Evolutionary conservation across 208 protist species (phyloP), one percentile per base, ranked within the genome.

Genomic region (Phytomonas sp.): DNA sequence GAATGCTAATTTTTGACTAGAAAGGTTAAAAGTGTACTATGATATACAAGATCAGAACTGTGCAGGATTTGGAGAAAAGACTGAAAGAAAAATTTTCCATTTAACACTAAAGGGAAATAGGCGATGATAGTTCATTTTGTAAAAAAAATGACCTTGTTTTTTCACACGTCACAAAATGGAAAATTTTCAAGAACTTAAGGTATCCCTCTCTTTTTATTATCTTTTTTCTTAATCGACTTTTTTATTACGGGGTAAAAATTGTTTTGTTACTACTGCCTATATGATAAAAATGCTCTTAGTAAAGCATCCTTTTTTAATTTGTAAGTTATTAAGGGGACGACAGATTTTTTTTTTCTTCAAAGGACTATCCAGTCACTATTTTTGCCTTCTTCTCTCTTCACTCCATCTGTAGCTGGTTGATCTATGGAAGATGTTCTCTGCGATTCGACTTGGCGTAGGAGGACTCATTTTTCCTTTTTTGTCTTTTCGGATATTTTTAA

Each of bases 211-310:
- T 67, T 65, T 1, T 64, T 62, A 5, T 8, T 74, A 33, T 17
- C 8, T 20, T 20, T 33, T 68, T 63, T 30, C 46, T 62, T 59
- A 23, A 29, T 7, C 60, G n/a, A 6, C 37, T 43, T 61, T 46
- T 30, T 73, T 40, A 59, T n/a, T 32, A 34, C 32, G 20, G 28
- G 43, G 56, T 73, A 29, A 33, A 62, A 53, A 46, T 62, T 61
- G 23, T 62, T 53, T 23, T 11, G 64, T 20, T 29, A 17, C 15
- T 46, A 46, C 15, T 46, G 15, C 11, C 7, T 46, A 46, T 46
- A 20, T 20, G 15, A 46, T 46, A 46, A 46, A 20, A 46, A 46
- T 46, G 7, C 11, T 46, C 11, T 46, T 46, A 46, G 15, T 4
- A 23, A 15, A 20, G 1, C 40, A 46, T 23, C 40, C 2, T 17